These are phyloP conservation scores for Coccomyxa sp. DNA, from an alignment of 139 green algal genomes.

Conservation along the genomic window DNA sequence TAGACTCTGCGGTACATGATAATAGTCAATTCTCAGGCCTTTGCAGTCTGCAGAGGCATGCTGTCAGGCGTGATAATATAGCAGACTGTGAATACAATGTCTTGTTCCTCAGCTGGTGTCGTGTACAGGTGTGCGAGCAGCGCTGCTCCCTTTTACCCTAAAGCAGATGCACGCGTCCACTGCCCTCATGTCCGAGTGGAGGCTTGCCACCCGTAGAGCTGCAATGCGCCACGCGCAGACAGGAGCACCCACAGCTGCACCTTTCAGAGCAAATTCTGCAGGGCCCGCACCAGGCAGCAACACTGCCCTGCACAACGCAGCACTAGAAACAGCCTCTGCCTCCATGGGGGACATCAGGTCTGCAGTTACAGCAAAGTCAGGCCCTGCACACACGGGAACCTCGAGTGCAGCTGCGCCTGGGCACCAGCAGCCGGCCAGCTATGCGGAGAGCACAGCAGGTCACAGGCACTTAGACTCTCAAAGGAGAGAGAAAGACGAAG, in stretches of 20 bases:
- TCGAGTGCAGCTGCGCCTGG: too few relatives aligned
- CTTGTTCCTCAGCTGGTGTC: background rate
- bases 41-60: background rate
- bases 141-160: conserved; percentile 38
- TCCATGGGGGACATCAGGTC: background rate
- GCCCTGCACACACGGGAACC: too few relatives aligned
- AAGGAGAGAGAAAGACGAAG: background rate
- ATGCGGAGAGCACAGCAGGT: background rate
- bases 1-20: background rate
- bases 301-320: background rate
- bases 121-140: conserved; percentile 22
- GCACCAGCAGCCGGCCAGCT: background rate
- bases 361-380: background rate
- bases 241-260: background rate
- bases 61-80: background rate
- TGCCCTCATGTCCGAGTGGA: conserved; percentile 16
- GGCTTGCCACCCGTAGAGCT: conserved; percentile 4
- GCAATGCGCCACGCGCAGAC: background rate
- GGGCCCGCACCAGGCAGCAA: background rate
- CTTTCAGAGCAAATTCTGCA: background rate
- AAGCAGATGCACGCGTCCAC: conserved; percentile 28
- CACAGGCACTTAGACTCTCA: too few relatives aligned
- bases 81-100: conserved; percentile 9
- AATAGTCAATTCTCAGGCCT: too few relatives aligned
- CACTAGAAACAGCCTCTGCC: background rate